Percentiles rank a stretch among this genome's conserved stretches.
These are phyloP conservation scores for Aethionema arabicum DNA, from an alignment of 345 rosid genomes.

Conservation along the genomic window DNA sequence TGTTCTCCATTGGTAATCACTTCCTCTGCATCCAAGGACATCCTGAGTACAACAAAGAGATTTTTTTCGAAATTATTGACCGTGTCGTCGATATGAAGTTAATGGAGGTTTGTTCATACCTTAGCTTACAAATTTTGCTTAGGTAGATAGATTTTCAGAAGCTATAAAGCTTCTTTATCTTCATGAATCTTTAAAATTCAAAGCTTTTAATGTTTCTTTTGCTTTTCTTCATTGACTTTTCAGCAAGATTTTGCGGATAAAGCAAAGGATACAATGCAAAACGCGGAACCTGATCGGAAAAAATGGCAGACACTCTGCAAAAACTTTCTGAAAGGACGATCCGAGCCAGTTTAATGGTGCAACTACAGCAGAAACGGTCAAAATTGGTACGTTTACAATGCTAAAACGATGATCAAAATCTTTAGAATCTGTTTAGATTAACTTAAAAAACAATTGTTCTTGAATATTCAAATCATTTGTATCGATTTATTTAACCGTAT, in stretches of 20 bases:
- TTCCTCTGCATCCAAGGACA: constrained; percentile 88
- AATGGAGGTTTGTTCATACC: constrained; percentile 47
- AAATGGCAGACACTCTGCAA: constrained; percentile 36
- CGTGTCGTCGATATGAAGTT: constrained; percentile 52
- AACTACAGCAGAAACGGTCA: no score
- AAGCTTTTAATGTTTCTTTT: neutral
- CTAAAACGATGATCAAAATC: neutral
- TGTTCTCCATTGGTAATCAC: constrained; percentile 50
- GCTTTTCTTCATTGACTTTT: neutral
- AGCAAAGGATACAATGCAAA: constrained; percentile 32
- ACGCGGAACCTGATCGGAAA: constrained; percentile 23
- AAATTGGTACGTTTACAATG: no score
- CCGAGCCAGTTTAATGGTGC: neutral
- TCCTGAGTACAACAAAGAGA: constrained; percentile 89
- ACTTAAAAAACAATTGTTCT: neutral
- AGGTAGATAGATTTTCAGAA: no score
- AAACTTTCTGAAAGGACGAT: constrained; percentile 35
- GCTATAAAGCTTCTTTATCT: no score
- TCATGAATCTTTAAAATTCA: neutral
- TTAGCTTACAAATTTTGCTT: neutral
- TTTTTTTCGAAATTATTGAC: constrained; percentile 65
- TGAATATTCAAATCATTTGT: neutral
- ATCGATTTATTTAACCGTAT: neutral
- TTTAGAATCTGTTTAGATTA: neutral
- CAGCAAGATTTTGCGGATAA: constrained; percentile 37